phyloP scores from a whole-genome alignment of 2,329 filamentous ascomycete species.

The Phaeosphaeria sp. region DNA sequence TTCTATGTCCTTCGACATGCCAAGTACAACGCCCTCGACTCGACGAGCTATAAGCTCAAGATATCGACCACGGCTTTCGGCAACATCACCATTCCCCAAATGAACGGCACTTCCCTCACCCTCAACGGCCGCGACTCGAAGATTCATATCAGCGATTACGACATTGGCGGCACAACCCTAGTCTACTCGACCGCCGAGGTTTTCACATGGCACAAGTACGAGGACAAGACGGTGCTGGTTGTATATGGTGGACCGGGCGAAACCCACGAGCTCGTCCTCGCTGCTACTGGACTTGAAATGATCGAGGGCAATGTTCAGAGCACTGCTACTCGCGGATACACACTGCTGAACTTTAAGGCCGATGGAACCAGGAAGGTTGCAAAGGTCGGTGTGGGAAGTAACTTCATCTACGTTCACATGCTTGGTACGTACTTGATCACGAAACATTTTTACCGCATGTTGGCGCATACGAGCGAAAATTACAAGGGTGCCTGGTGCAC shows the following conservation, averaged over 20 bases:
- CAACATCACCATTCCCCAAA: conserved; percentile 64
- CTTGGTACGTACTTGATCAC: conserved; percentile 52
- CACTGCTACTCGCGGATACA: conserved; percentile 52
- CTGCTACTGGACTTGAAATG: conserved; percentile 42
- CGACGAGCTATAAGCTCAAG: conserved; percentile 68
- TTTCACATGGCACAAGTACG: conserved; percentile 71
- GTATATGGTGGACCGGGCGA: conserved; percentile 70
- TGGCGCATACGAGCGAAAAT: no score
- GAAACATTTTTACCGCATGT: no score
- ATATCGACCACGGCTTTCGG: conserved; percentile 66
- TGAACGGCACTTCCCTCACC: conserved; percentile 61
- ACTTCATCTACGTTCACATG: conserved; percentile 63
- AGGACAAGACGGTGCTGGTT: conserved; percentile 65
- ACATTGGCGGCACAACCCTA: conserved; percentile 64
- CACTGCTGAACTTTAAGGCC: conserved; percentile 63
- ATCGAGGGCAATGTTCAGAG: conserved; percentile 53
- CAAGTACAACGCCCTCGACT: conserved; percentile 65
- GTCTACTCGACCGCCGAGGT: conserved; percentile 75
- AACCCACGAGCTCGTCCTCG: conserved; percentile 67
- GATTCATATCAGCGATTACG: conserved; percentile 72
- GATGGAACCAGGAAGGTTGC: conserved; percentile 61
- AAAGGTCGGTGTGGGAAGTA: conserved; percentile 50
- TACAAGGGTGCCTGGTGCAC: no score
- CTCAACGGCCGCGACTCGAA: conserved; percentile 71
- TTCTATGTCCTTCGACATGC: conserved; percentile 73